Conservation (phyloP, 2,329 filamentous ascomycete genomes). For the Cordyceps farinosa region DNA sequence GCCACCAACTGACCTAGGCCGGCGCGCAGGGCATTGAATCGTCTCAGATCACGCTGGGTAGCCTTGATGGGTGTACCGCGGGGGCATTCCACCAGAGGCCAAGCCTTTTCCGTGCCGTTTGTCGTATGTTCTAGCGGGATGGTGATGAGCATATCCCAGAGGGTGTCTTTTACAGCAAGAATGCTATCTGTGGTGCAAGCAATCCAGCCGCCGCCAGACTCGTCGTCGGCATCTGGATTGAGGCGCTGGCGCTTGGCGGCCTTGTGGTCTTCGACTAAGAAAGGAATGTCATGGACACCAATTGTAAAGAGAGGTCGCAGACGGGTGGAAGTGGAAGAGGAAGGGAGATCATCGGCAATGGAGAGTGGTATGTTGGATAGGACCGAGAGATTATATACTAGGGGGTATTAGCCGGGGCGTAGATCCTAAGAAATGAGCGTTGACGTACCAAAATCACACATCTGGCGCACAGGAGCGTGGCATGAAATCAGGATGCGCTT, state of each 20-base stretch:
- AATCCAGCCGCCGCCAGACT: slow-evolving; percentile 69
- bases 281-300: slow-evolving; percentile 87
- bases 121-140: slow-evolving; percentile 63
- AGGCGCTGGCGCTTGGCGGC: slow-evolving; percentile 39
- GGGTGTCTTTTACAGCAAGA: slow-evolving; percentile 74
- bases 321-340: slow-evolving; percentile 58
- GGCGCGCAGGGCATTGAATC: slow-evolving; percentile 66
- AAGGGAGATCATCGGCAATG: slow-evolving; percentile 65
- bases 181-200: slow-evolving; percentile 96
- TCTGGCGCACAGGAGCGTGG: slow-evolving; percentile 77
- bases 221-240: slow-evolving; percentile 39
- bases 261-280: slow-evolving; percentile 62
- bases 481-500: slow-evolving; percentile 86
- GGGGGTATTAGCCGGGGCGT: slow-evolving; percentile 24
- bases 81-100: slow-evolving; percentile 71
- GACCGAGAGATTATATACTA: slow-evolving; percentile 92
- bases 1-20: slow-evolving; percentile 53
- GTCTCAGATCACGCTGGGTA: slow-evolving; percentile 83
- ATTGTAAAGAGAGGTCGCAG: slow-evolving; percentile 86
- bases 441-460: slow-evolving; percentile 80
- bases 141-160: slow-evolving; percentile 88
- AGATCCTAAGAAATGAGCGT: slow-evolving; percentile 12
- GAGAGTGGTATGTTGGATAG: slow-evolving; percentile 81
- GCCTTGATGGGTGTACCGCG: slow-evolving; percentile 69
- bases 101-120: slow-evolving; percentile 58